Evolutionary conservation across 352 stramenopile species (phyloP).

Genomic region (Pythium inflatum): DNA sequence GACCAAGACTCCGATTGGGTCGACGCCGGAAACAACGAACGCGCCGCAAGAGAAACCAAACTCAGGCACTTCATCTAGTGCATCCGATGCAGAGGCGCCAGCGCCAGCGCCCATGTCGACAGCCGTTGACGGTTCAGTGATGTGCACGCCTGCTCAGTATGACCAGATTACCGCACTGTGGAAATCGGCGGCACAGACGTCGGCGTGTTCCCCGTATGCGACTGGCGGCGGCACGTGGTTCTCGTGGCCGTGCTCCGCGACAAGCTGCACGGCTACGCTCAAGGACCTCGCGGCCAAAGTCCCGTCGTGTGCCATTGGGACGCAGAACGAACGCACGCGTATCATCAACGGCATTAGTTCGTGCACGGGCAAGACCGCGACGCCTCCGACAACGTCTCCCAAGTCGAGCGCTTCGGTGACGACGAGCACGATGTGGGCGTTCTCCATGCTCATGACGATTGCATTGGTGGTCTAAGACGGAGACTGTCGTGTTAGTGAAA

Average conservation of each 20-base stretch:
- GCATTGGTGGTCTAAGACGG: too few relatives aligned
- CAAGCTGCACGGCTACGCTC: slow-evolving; percentile 18
- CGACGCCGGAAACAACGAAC: too few relatives aligned
- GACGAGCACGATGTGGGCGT: background rate
- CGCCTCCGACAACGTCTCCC: background rate
- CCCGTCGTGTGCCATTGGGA: slow-evolving; percentile 13
- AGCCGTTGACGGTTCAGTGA: too few relatives aligned
- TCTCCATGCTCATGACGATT: too few relatives aligned
- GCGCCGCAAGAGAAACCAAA: too few relatives aligned
- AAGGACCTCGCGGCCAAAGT: slow-evolving; percentile 20
- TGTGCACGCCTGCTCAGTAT: slow-evolving; percentile 19
- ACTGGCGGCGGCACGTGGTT: slow-evolving; percentile 13
- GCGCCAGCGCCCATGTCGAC: too few relatives aligned
- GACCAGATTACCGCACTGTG: slow-evolving; percentile 15
- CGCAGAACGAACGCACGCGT: slow-evolving; percentile 11
- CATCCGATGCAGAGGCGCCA: too few relatives aligned
- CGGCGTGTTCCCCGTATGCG: slow-evolving; percentile 15
- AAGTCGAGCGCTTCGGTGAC: background rate
- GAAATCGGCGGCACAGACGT: slow-evolving; percentile 6
- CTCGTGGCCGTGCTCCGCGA: slow-evolving; percentile 27
- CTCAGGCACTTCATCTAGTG: too few relatives aligned
- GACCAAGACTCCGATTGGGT: too few relatives aligned
- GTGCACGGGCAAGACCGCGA: slow-evolving; percentile 18
- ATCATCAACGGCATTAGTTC: slow-evolving; percentile 18
- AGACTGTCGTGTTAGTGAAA: too few relatives aligned